A percentile compares a stretch with the other conserved stretches of the same genome.
These are phyloP conservation scores for Solanum ossicruentum DNA, from an alignment of 257 asterid genomes.

Conservation along the genomic window DNA sequence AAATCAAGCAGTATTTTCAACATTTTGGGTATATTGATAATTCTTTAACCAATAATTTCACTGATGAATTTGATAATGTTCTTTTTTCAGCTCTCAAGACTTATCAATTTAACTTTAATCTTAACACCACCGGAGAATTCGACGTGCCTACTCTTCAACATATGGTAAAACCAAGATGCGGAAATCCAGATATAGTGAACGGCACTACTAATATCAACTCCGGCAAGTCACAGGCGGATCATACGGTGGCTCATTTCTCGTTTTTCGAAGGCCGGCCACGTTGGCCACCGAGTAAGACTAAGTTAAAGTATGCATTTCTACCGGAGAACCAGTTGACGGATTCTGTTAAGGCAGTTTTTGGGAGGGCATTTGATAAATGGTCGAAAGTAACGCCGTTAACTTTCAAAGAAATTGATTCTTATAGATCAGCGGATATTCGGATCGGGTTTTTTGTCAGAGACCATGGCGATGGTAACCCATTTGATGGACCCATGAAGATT, in stretches of 20 bases:
- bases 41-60: conserved; percentile 21
- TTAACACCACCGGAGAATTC: conserved; percentile 47
- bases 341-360: conserved; percentile 16
- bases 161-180: conserved; percentile 58
- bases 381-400: conserved; percentile 57
- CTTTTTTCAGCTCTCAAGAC: conserved; percentile 42
- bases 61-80: conserved; percentile 53
- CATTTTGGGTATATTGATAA: conserved; percentile 47
- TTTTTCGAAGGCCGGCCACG: conserved; percentile 54
- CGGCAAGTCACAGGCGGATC: conserved; percentile 11
- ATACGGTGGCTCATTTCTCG: conserved; percentile 46
- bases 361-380: conserved; percentile 66
- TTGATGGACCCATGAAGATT: conserved; percentile 68
- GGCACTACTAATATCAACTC: conserved; percentile 49
- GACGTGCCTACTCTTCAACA: conserved; percentile 36
- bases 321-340: conserved; percentile 34
- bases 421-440: conserved; percentile 27
- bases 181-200: conserved; percentile 59
- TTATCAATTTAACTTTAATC: conserved; percentile 70
- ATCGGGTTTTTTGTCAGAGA: conserved; percentile 51
- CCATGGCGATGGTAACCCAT: conserved; percentile 78
- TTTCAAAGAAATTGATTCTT: conserved; percentile 35
- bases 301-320: conserved; percentile 46
- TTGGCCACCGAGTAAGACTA: conserved; percentile 36
- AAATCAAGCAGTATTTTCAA: conserved; percentile 53